Percentiles rank a stretch among this genome's conserved stretches.
Conservation (phyloP, 2,329 filamentous ascomycete species). For the Akanthomyces muscarius region DNA sequence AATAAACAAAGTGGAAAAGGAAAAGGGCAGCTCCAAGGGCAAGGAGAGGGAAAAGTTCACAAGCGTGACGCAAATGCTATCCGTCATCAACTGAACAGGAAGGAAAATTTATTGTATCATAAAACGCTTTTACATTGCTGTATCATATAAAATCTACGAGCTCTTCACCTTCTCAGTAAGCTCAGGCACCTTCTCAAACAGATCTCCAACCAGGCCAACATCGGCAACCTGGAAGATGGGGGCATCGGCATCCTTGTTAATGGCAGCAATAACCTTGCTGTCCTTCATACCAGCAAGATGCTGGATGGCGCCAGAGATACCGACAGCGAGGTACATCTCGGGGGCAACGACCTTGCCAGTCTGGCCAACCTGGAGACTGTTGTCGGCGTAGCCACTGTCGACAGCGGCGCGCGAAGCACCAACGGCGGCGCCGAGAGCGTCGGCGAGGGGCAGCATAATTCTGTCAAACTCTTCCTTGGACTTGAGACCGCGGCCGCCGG, state of each 20-base stretch:
- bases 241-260: conserved; percentile 96
- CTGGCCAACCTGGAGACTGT: conserved; percentile 96
- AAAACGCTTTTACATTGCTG: conserved; percentile 23
- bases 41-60: conserved; percentile 76
- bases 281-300: conserved; percentile 99
- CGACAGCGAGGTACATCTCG: conserved; percentile 89
- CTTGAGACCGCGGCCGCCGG: conserved; percentile 90
- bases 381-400: conserved; percentile 96
- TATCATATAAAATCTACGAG: conserved; percentile 29
- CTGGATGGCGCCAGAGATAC: conserved; percentile 96
- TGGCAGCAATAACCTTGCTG: conserved; percentile 97
- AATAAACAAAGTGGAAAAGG: conserved; percentile 76
- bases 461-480: conserved; percentile 97
- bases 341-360: conserved; percentile 98
- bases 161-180: conserved; percentile 90
- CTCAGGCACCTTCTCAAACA: conserved; percentile 94
- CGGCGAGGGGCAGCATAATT: conserved; percentile 86
- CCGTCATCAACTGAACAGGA: conserved; percentile 38
- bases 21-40: conserved; percentile 60
- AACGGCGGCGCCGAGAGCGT: conserved; percentile 90
- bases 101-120: conserved; percentile 23
- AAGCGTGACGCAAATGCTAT: conserved; percentile 54
- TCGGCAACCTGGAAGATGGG: conserved; percentile 98
- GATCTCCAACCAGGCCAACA: conserved; percentile 88
- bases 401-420: conserved; percentile 93